Conservation (phyloP, 495 filamentous ascomycete species). For the Tuber brumale region DNA sequence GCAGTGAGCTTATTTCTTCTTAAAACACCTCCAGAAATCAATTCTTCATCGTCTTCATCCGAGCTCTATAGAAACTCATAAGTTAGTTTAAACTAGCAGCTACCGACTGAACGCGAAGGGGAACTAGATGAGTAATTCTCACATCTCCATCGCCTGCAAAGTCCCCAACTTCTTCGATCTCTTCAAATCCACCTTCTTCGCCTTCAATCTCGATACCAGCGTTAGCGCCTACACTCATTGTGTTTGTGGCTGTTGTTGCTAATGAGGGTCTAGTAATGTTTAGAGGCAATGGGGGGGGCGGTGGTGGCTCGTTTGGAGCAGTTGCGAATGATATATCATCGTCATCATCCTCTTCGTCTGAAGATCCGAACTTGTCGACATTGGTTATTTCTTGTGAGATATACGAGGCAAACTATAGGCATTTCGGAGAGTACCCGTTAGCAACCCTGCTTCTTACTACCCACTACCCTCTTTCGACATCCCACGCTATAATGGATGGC, state of each 20-base stretch:
- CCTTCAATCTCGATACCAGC: neutral
- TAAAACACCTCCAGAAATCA: constrained; percentile 23
- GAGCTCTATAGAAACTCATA: constrained; percentile 28
- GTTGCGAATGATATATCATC: constrained; percentile 36
- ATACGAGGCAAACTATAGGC: constrained; percentile 38
- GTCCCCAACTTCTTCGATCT: constrained; percentile 37
- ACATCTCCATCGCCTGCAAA: constrained; percentile 38
- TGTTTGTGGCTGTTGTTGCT: constrained; percentile 8
- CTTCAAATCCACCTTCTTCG: constrained; percentile 26
- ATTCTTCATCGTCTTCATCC: constrained; percentile 35
- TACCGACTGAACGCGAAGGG: neutral
- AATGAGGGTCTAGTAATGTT: constrained; percentile 25
- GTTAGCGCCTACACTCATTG: constrained; percentile 9
- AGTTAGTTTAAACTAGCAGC: constrained; percentile 14
- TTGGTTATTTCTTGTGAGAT: constrained; percentile 42
- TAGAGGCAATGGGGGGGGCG: constrained; percentile 36
- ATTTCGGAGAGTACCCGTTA: constrained; percentile 31
- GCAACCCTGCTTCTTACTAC: constrained; percentile 17
- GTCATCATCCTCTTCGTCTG: constrained; percentile 37
- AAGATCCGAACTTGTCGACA: constrained; percentile 41
- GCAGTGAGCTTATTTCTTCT: constrained; percentile 28
- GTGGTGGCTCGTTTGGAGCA: constrained; percentile 38
- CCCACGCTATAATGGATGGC: constrained; percentile 22
- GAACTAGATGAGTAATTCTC: constrained; percentile 11
- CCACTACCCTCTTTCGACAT: neutral